Evolutionary conservation across 2,329 filamentous ascomycete genomes (phyloP), one percentile per base, ranked within the genome.

Genomic region (Macrophomina tecta): DNA sequence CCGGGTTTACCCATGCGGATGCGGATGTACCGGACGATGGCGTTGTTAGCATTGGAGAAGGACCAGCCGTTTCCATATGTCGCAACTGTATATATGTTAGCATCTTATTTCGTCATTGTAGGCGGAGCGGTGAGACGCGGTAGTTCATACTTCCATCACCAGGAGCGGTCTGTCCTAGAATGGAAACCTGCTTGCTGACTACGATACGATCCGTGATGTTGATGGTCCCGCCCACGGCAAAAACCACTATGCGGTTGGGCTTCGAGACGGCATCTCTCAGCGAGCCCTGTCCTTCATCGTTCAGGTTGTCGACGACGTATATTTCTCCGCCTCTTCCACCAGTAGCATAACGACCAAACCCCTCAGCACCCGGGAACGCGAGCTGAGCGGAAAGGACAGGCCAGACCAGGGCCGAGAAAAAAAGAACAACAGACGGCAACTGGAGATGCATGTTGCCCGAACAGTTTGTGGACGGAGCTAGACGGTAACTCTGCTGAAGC

Each of bases 51-150:
- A 52, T 84, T 83, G 4, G 82, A 84, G 69, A 83, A 85, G 2
- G 82, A 84, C 78, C 81, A 80, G 1, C 83, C 83, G 69, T 86
- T 84, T n/a, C 84, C 84, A 67, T 86, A 86, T 0, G 85, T 79
- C 1, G 83, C 84, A 49, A 86, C 64, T 66, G 16, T 3, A 12
- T 81, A 80, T 79, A 23, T 1, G 28, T 66, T 16, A 66, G 45
- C 8, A 7, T 30, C 38, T 8, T 3, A 6, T 5, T 23, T 23
- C 23, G 23, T 23, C 23, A 23, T 23, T 23, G 23, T 23, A 23
- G 23, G 9, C 32, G 18, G 32, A 18, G 12, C 16, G 4, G 14
- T 12, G 23, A 8, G 16, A 7, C 11, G 30, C 72, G 1, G 9
- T 38, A 18, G 16, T 51, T 8, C 64, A 11, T 58, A 66, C 64